Base-by-base conservation (phyloP, 2,329 filamentous ascomycete species). In the Alternaria angustiovoidea region DNA sequence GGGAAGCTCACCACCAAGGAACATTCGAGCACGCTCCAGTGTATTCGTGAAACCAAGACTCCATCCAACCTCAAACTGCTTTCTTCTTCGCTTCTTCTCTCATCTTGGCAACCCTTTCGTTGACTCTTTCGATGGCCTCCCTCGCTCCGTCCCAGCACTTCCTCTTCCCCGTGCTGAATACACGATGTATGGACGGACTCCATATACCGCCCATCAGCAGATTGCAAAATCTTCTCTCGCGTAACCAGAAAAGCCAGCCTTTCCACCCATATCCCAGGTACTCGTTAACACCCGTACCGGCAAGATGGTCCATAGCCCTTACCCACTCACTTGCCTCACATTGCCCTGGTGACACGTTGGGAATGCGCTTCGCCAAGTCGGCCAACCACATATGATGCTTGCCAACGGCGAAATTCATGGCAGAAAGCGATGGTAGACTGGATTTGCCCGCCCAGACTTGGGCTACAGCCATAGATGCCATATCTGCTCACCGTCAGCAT, bases 381-480 rank as follows among this genome's bases (percentile, higher is more conserved):
- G 59, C 74, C 63, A 81, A n/a, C 65, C 67, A 67, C 2, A 14
- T 14, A 26, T 70, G 68, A 26, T 70, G 62, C 11, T 54, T 30
- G 7, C 56, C 38, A 1, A 71, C 63, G 2, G 57, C 61, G 2
- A 20, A 16, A 3, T 54, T 26, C 60, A 85, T 84, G 1, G 74
- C 74, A 0, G 51, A 30, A 2, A 53, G 46, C 0, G 77, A 59
- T 0, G 82, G 83, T 0, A 85, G 74, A 0, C 49, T 22, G 0
- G 76, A 77, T 3, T 70, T 73, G 1, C 79, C 80, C 4, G 76
- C 75, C 78, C 80, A 85, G 16, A 83, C 69, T 55, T 84, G 81
- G 1, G 80, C 78, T 6, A 85, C 65, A 2, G 79, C 80, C 81
- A 83, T 83, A 39, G 78, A 72, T 5, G 76, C 77, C 38, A 85